Conservation (phyloP, 768 basidiomycete genomes). For the Mycena epipterygia region DNA sequence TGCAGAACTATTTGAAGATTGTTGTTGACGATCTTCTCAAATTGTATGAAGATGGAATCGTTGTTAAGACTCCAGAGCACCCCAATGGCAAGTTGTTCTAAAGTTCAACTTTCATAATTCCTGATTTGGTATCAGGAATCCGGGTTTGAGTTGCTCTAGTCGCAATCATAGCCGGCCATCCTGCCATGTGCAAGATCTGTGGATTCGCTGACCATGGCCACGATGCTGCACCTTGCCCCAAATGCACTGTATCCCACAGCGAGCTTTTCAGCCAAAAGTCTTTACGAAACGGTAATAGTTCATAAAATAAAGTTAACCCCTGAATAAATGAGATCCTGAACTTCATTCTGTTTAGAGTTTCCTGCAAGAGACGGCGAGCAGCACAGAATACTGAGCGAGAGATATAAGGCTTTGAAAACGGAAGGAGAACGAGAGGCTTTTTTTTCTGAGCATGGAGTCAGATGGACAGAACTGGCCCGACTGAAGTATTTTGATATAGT, state of each 20-base stretch:
- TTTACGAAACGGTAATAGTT: constrained; percentile 33
- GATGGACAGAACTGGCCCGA: constrained; percentile 39
- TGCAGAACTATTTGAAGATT: constrained; percentile 42
- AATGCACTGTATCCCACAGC: constrained; percentile 38
- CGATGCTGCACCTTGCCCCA: constrained; percentile 39
- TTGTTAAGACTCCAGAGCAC: constrained; percentile 27
- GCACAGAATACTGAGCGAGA: background rate
- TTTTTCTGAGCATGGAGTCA: constrained; percentile 32
- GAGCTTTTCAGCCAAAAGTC: constrained; percentile 34
- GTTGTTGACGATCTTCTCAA: constrained; percentile 46
- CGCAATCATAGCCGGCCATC: constrained; percentile 46
- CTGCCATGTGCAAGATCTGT: constrained; percentile 43
- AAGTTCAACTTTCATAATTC: background rate
- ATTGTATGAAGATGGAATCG: constrained; percentile 43
- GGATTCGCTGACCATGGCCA: constrained; percentile 45
- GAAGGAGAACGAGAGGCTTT: constrained; percentile 13
- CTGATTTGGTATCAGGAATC: constrained; percentile 1
- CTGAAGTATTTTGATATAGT: constrained; percentile 42
- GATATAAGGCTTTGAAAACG: background rate
- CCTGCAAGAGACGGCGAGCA: background rate
- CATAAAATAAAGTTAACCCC: background rate
- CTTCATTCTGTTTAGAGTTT: constrained; percentile 10
- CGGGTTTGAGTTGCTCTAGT: constrained; percentile 41
- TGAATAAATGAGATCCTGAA: background rate
- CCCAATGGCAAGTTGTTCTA: constrained; percentile 37